phyloP scores from a whole-genome alignment of 176 grass and related monocot genomes.

The Alopecurus myosuroides region DNA sequence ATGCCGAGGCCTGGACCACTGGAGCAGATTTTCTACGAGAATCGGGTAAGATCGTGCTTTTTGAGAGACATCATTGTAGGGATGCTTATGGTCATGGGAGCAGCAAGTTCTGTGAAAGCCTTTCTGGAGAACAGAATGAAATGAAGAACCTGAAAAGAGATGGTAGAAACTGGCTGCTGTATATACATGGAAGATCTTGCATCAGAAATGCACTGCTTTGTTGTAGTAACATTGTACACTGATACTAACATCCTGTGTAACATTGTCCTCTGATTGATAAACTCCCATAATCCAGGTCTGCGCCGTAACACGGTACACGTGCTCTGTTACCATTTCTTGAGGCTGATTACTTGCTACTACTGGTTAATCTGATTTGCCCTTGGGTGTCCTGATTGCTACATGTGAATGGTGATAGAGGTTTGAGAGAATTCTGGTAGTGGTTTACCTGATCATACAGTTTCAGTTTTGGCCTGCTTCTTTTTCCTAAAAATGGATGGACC shows the following conservation, averaged over 20 bases:
- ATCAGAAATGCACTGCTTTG: conserved; percentile 14
- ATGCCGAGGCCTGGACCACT: not conserved
- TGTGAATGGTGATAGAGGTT: not conserved
- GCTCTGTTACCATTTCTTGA: not conserved
- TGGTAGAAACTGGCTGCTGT: conserved; percentile 4
- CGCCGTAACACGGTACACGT: not conserved
- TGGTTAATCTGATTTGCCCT: not conserved
- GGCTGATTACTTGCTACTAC: not conserved
- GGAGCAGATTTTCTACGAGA: not conserved
- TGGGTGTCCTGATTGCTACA: not conserved
- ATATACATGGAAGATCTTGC: not conserved
- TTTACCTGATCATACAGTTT: too few species aligned
- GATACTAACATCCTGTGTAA: conserved; percentile 30
- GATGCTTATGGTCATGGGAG: not conserved
- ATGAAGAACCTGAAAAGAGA: not conserved
- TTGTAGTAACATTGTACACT: conserved; percentile 38
- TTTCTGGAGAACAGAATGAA: conserved; percentile 9
- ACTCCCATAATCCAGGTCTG: conserved; percentile 17
- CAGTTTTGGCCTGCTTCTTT: not conserved
- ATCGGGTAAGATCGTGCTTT: not conserved
- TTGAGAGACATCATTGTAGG: not conserved
- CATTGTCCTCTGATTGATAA: too few species aligned
- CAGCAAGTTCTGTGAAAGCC: not conserved
- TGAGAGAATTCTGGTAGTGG: too few species aligned
- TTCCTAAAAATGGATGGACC: not conserved